A percentile compares a stretch with the other conserved stretches of the same genome.
These are phyloP conservation scores for Yamadazyma paraphyllophila DNA, from an alignment of 805 yeast genomes.

Conservation along the genomic window DNA sequence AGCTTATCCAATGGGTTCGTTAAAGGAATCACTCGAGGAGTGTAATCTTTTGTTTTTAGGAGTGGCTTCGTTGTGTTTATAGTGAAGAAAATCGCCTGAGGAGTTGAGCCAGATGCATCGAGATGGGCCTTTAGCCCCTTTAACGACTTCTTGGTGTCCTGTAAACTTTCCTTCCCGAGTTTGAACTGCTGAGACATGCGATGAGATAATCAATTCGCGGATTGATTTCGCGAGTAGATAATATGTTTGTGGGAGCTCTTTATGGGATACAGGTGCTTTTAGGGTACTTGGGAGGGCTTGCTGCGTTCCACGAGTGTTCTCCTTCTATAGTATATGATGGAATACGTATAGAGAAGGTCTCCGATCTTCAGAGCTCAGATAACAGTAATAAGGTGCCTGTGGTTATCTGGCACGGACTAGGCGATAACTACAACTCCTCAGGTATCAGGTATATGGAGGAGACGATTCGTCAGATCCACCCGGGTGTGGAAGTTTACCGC, in stretches of 20 bases:
- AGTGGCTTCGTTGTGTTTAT: conserved; percentile 32
- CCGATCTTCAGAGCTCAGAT: background rate
- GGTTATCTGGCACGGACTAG: conserved; percentile 84
- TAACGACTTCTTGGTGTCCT: conserved; percentile 10
- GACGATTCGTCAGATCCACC: conserved; percentile 43
- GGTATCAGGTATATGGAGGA: conserved; percentile 51
- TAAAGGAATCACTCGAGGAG: conserved; percentile 49
- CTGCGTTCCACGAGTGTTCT: background rate
- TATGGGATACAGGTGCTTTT: background rate
- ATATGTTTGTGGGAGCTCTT: background rate
- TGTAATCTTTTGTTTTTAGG: conserved; percentile 33
- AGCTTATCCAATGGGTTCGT: conserved; percentile 49
- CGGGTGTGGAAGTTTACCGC: conserved; percentile 53
- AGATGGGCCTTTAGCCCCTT: conserved; percentile 15
- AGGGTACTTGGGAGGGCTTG: background rate
- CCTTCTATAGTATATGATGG: background rate
- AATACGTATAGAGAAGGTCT: background rate
- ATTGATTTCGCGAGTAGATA: background rate
- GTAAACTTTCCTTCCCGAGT: conserved; percentile 7
- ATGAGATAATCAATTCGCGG: background rate
- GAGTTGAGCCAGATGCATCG: conserved; percentile 13
- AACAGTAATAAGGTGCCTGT: conserved; percentile 38
- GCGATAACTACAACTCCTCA: conserved; percentile 66
- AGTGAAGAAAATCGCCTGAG: conserved; percentile 28
- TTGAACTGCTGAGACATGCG: conserved; percentile 4